phyloP scores from a whole-genome alignment of 768 basidiomycete genomes.

The Amanita thiersii region DNA sequence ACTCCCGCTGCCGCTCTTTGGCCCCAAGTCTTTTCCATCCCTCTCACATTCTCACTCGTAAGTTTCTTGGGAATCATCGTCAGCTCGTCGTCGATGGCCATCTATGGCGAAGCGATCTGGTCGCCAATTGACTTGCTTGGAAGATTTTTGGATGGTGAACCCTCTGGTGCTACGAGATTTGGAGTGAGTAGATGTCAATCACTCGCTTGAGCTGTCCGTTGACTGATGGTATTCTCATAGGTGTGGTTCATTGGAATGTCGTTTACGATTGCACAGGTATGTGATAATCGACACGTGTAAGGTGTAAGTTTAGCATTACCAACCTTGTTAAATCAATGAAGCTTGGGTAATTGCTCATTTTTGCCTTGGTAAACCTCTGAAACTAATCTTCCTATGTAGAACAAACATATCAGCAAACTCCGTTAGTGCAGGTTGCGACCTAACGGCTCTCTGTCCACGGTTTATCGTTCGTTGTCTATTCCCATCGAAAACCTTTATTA shows the following conservation, averaged over 20 bases:
- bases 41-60: constrained; percentile 65
- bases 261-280: constrained; percentile 72
- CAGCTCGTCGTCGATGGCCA: constrained; percentile 64
- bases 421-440: constrained; percentile 75
- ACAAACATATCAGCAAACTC: constrained; percentile 82
- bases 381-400: constrained; percentile 22
- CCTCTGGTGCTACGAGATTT: constrained; percentile 59
- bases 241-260: constrained; percentile 75
- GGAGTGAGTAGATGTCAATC: constrained; percentile 29
- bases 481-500: not conserved
- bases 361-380: not conserved
- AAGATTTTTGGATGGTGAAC: constrained; percentile 57
- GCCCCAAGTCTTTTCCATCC: constrained; percentile 66
- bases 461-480: constrained; percentile 46
- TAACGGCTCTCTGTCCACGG: constrained; percentile 70
- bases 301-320: not conserved
- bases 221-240: constrained; percentile 17
- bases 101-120: constrained; percentile 77
- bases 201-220: not conserved
- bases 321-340: not conserved
- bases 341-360: constrained; percentile 9
- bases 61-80: constrained; percentile 80
- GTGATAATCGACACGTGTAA: constrained; percentile 1
- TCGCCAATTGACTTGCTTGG: constrained; percentile 66
- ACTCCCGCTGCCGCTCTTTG: constrained; percentile 49